Percentiles rank a stretch among this genome's conserved stretches.
Evolutionary conservation across 2,329 filamentous ascomycete species (phyloP).

Genomic region (Eutypella sp.): DNA sequence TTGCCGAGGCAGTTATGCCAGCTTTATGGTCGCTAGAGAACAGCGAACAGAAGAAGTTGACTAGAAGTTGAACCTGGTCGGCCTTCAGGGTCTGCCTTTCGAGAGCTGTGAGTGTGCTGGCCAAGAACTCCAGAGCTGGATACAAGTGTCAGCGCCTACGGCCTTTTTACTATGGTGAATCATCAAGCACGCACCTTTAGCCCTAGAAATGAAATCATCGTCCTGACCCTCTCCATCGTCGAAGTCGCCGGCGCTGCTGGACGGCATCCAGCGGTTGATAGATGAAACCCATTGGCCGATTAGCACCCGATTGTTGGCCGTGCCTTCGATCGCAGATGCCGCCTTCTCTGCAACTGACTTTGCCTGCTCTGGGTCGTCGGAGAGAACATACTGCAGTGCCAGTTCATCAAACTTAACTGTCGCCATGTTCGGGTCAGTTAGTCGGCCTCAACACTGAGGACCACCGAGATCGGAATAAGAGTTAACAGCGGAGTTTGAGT

Average conservation of each 20-base stretch:
- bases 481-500: too few species aligned
- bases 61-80: slow-evolving; percentile 47
- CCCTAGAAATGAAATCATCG: slow-evolving; percentile 45
- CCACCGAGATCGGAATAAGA: too few species aligned
- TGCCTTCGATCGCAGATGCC: slow-evolving; percentile 38
- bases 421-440: slow-evolving; percentile 34
- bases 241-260: slow-evolving; percentile 26
- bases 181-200: slow-evolving; percentile 34
- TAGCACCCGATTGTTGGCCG: slow-evolving; percentile 37
- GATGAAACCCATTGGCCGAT: slow-evolving; percentile 52
- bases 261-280: slow-evolving; percentile 50
- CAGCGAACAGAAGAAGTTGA: slow-evolving; percentile 54
- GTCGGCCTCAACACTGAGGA: not conserved
- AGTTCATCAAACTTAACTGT: slow-evolving; percentile 42
- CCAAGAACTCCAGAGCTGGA: slow-evolving; percentile 52
- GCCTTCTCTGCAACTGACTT: slow-evolving; percentile 38
- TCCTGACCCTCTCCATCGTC: slow-evolving; percentile 22
- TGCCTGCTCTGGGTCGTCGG: slow-evolving; percentile 40
- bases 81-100: slow-evolving; percentile 40
- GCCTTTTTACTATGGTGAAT: too few species aligned
- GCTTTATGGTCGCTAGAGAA: slow-evolving; percentile 56
- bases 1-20: slow-evolving; percentile 50
- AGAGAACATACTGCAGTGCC: slow-evolving; percentile 50
- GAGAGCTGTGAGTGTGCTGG: slow-evolving; percentile 46
- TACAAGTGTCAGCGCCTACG: not conserved